Conservation (phyloP, 345 rosid genomes). For the Acer campestre region DNA sequence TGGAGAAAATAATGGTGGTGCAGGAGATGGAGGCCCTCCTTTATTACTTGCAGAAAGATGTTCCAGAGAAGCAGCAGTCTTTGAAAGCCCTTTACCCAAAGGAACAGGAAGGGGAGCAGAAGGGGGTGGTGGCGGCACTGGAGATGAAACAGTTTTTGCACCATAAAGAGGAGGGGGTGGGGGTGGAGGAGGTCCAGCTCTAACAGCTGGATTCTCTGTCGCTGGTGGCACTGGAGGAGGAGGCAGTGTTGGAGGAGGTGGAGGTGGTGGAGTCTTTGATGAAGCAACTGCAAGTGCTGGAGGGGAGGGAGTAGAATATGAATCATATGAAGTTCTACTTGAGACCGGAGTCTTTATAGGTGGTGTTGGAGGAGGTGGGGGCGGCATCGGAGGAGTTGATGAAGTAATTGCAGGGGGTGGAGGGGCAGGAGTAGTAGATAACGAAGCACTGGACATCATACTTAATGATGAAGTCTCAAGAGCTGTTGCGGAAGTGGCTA, state of each 20-base stretch:
- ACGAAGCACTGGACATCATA: slow-evolving; percentile 10
- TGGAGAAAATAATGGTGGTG: slow-evolving; percentile 57
- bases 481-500: background rate
- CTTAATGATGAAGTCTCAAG: background rate
- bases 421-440: slow-evolving; percentile 17
- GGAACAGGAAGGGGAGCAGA: slow-evolving; percentile 55
- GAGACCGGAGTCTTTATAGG: slow-evolving; percentile 7
- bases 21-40: slow-evolving; percentile 44
- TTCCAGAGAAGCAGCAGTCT: slow-evolving; percentile 21
- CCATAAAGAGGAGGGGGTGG: slow-evolving; percentile 47
- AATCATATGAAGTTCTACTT: background rate
- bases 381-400: slow-evolving; percentile 9
- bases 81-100: slow-evolving; percentile 32
- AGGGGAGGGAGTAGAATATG: slow-evolving; percentile 16
- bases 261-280: slow-evolving; percentile 37
- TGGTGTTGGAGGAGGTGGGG: slow-evolving; percentile 24
- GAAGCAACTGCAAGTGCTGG: slow-evolving; percentile 15
- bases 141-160: slow-evolving; percentile 23
- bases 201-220: slow-evolving; percentile 28
- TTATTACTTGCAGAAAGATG: slow-evolving; percentile 11
- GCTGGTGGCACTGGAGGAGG: slow-evolving; percentile 41
- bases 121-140: slow-evolving; percentile 44
- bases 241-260: slow-evolving; percentile 34
- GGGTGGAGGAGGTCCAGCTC: slow-evolving; percentile 48
- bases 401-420: slow-evolving; percentile 15